phyloP scores from a whole-genome alignment of 164 flowering plant genomes.

The Taxillus chinensis region DNA sequence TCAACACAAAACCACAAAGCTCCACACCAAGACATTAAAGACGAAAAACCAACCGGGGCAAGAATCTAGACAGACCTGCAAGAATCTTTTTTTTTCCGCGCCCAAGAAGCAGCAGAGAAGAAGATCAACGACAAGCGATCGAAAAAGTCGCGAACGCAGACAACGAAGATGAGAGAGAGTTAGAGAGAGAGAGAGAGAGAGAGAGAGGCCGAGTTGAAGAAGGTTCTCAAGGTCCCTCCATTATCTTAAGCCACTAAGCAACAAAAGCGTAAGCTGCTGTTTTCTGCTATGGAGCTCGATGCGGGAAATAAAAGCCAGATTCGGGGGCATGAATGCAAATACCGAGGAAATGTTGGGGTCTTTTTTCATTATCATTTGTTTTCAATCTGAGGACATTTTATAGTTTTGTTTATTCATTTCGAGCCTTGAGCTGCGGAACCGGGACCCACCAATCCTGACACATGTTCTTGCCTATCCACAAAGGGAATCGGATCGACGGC shows the following conservation, averaged over 20 bases:
- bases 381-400: background rate
- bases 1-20: no score
- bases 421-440: background rate
- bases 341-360: slow-evolving; percentile 2
- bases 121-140: background rate
- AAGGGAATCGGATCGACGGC: slow-evolving; percentile 7
- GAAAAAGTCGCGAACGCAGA: background rate
- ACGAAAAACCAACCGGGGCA: no score
- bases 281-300: background rate
- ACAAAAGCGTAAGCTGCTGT: slow-evolving; percentile 21
- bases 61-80: no score
- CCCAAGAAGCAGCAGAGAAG: slow-evolving; percentile 2
- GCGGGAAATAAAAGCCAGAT: no score
- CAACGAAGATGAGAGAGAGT: background rate
- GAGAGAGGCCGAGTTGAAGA: no score
- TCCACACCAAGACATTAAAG: no score
- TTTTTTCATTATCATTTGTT: background rate
- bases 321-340: no score
- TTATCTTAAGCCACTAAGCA: slow-evolving; percentile 32
- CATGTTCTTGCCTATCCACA: background rate
- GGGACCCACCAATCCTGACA: background rate
- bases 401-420: background rate
- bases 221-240: slow-evolving; percentile 42
- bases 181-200: slow-evolving; percentile 6
- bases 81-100: no score